Evolutionary conservation across 2,329 filamentous ascomycete genomes (phyloP).

Genomic region (Alternaria brassicae): DNA sequence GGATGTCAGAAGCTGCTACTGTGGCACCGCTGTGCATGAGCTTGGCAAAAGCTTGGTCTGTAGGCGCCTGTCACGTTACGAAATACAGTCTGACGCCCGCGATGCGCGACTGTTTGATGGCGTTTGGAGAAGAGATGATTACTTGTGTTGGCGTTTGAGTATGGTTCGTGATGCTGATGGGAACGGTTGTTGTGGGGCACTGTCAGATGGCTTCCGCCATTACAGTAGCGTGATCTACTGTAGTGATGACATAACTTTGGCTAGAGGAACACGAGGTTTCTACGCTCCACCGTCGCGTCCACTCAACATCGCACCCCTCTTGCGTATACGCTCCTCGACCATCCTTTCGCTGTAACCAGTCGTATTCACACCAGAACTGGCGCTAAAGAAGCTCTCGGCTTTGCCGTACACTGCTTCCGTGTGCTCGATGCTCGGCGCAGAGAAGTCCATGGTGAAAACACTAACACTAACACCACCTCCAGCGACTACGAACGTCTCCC

Average conservation of each 20-base stretch:
- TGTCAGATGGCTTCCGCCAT: background rate
- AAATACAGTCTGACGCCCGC: constrained; percentile 1
- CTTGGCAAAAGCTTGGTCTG: constrained; percentile 30
- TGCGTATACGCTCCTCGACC: constrained; percentile 27
- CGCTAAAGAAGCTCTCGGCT: constrained; percentile 19
- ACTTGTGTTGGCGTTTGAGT: constrained; percentile 1
- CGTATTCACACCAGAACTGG: constrained; percentile 1
- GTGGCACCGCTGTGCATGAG: constrained; percentile 19
- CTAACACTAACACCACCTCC: constrained; percentile 54
- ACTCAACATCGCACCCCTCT: constrained; percentile 19
- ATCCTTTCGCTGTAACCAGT: constrained; percentile 29
- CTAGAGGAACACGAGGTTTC: background rate
- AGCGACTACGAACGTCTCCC: constrained; percentile 59
- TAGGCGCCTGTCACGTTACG: constrained; percentile 18
- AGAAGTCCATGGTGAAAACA: constrained; percentile 61
- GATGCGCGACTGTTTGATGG: background rate
- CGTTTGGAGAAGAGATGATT: background rate
- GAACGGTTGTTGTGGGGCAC: background rate
- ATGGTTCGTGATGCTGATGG: background rate
- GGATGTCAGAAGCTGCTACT: constrained; percentile 25
- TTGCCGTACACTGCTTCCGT: constrained; percentile 31
- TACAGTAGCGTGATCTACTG: background rate
- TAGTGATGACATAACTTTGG: constrained; percentile 6
- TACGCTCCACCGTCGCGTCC: constrained; percentile 10
- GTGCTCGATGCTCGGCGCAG: constrained; percentile 52